Conservation (phyloP, 2,329 filamentous ascomycete genomes). For the Ophiostoma ips region DNA sequence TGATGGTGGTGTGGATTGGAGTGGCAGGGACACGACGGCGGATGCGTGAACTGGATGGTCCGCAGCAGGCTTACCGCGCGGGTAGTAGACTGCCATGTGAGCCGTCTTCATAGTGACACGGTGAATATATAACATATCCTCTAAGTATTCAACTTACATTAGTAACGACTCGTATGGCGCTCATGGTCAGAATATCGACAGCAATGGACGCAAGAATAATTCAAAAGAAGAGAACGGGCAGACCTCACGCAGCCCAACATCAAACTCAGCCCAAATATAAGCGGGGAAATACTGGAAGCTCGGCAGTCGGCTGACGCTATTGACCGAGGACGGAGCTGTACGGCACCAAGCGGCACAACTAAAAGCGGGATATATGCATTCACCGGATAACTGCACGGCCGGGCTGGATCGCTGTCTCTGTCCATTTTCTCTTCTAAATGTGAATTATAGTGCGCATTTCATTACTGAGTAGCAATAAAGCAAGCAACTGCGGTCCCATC, state of each 20-base stretch:
- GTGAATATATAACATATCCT: no score
- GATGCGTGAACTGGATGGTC: conserved; percentile 83
- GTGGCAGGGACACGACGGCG: conserved; percentile 82
- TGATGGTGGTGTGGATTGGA: conserved; percentile 74
- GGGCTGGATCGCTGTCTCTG: no score
- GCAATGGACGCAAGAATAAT: neutral
- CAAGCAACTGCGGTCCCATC: no score
- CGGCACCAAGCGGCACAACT: no score
- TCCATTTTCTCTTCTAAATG: no score
- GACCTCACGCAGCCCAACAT: neutral
- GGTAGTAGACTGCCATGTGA: conserved; percentile 34
- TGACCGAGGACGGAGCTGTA: no score
- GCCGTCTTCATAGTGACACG: no score
- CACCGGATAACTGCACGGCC: no score
- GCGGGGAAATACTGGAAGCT: conserved; percentile 2
- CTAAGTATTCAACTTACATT: conserved; percentile 23
- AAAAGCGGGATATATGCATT: no score
- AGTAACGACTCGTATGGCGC: conserved; percentile 20
- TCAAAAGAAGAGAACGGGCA: neutral
- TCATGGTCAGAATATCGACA: conserved; percentile 3
- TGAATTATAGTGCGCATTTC: no score
- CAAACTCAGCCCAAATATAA: neutral
- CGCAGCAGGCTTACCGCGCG: conserved; percentile 62
- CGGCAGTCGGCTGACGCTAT: neutral
- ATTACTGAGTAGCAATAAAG: no score